A percentile compares a stretch with the other conserved stretches of the same genome.
Conservation (phyloP, 1,284 basidiomycete genomes). For the Cutaneotrichosporon cutaneum region DNA sequence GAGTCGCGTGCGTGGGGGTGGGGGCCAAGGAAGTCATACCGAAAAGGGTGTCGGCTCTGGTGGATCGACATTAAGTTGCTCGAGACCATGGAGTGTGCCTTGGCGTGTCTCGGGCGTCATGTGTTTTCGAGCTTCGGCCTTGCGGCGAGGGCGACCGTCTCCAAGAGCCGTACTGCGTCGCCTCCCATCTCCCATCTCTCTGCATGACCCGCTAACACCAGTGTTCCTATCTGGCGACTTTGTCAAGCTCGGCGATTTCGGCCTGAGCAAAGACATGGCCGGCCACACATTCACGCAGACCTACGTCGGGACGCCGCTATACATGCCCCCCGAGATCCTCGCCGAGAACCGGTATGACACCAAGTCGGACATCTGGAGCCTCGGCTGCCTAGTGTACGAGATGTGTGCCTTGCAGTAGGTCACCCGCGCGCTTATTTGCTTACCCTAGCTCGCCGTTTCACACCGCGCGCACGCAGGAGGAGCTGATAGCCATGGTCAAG, state of each 20-base stretch:
- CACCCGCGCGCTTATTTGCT: not conserved
- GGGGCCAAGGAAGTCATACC: not conserved
- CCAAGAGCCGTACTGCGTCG: not conserved
- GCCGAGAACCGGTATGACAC: slow-evolving; percentile 94
- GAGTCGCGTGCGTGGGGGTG: slow-evolving; percentile 31
- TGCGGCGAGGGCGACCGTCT: no score
- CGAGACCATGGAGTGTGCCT: not conserved
- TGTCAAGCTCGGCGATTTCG: slow-evolving; percentile 95
- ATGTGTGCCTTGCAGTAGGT: slow-evolving; percentile 77
- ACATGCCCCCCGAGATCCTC: slow-evolving; percentile 97
- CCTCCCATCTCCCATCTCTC: not conserved
- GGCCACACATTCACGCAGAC: slow-evolving; percentile 88
- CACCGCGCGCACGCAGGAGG: slow-evolving; percentile 48
- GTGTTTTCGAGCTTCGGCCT: no score
- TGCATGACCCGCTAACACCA: not conserved
- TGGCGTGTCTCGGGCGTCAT: no score
- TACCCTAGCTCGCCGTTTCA: slow-evolving; percentile 49
- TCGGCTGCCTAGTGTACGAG: slow-evolving; percentile 94
- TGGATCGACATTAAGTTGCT: not conserved
- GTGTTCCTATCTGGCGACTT: slow-evolving; percentile 54
- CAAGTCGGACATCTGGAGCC: slow-evolving; percentile 97
- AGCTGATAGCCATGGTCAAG: slow-evolving; percentile 50
- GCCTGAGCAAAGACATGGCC: slow-evolving; percentile 84
- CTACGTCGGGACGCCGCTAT: slow-evolving; percentile 96
- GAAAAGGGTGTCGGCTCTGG: not conserved